Conservation (phyloP, 1,284 basidiomycete species). For the Cryptococcus hybrid region DNA sequence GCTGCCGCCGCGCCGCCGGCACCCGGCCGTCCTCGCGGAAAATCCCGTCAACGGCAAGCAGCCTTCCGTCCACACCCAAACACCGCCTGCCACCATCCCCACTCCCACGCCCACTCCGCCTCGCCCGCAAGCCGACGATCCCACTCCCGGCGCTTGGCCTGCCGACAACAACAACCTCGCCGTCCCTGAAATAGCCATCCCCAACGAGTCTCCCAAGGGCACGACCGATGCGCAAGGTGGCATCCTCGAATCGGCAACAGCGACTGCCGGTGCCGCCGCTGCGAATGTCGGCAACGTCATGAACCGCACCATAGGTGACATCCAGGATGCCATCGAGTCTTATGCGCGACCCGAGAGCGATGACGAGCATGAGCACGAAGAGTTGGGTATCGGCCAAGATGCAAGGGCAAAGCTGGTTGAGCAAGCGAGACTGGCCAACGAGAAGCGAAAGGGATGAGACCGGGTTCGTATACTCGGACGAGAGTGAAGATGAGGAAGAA, state of each 20-base stretch:
- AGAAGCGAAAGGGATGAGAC: slow-evolving; percentile 54
- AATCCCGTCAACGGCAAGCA: neutral
- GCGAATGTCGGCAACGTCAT: slow-evolving; percentile 56
- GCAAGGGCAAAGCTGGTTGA: slow-evolving; percentile 66
- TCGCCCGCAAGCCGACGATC: slow-evolving; percentile 1
- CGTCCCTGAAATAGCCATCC: slow-evolving; percentile 24
- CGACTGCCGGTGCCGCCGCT: slow-evolving; percentile 16
- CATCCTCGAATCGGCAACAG: slow-evolving; percentile 32
- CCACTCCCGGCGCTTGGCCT: slow-evolving; percentile 1
- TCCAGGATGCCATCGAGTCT: slow-evolving; percentile 80
- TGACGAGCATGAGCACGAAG: slow-evolving; percentile 52
- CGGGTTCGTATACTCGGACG: slow-evolving; percentile 49
- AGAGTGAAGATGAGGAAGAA: slow-evolving; percentile 51
- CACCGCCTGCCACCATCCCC: neutral
- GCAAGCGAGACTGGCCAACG: slow-evolving; percentile 58
- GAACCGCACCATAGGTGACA: slow-evolving; percentile 80
- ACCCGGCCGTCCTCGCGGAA: slow-evolving; percentile 5
- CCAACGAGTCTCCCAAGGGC: slow-evolving; percentile 19
- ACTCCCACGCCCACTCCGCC: neutral
- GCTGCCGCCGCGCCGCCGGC: slow-evolving; percentile 3
- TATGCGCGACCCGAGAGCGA: slow-evolving; percentile 52
- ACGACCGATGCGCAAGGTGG: slow-evolving; percentile 11
- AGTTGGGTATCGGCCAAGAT: slow-evolving; percentile 61
- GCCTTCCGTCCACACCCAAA: neutral
- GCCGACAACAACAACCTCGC: slow-evolving; percentile 20